Base-by-base conservation (phyloP, 2,329 filamentous ascomycete species). In the Cercospora sp. region DNA sequence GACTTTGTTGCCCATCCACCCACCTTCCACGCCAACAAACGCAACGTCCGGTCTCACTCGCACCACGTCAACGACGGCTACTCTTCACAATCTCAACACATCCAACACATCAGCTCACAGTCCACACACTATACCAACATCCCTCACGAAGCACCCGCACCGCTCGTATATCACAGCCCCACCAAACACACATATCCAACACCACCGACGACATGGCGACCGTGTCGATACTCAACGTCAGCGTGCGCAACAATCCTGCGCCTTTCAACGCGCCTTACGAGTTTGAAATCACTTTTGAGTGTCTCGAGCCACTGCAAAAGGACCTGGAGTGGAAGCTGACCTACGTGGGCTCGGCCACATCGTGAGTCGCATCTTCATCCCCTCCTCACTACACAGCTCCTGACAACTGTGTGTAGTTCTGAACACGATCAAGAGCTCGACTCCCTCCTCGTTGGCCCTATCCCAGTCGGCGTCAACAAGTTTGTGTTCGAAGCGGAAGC, bases 311-410 rank as follows among this genome's bases (percentile, higher is more conserved):
- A 74, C 87, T 99, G 45, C 92, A 97, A 80, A 97, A 97, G 83
- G 95, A 99, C 83, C 89, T 99, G 70, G 95, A 99, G 83, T 99
- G 95, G 95, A 99, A 99, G 83, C 86, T 99, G 77, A 99, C 93
- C 80, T 99, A 99, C 77, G 95, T 99, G 79, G 96, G 95, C 77
- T 99, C 95, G 75, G 95, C 96, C 72, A 98, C 94, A 66, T 97
- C 93, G 91, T 97, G 86, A 85, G 91, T 86, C 60, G 26, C 30
- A 5, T 30, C 16, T 32, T 16, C n/a, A 51, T 12, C 4, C 21
- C 9, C 18, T 8, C 12, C 37, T 37, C 26, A 45, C n/a, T 28
- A 12, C 61, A 16, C 30, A n/a, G 12, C 16, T 53, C 66, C 70
- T 70, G 30, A 71, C 43, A 45, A 1, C 34, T 64, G 32, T 65